Evolutionary conservation across 495 filamentous ascomycete genomes (phyloP).

Genomic region (Penicillium paxilli): DNA sequence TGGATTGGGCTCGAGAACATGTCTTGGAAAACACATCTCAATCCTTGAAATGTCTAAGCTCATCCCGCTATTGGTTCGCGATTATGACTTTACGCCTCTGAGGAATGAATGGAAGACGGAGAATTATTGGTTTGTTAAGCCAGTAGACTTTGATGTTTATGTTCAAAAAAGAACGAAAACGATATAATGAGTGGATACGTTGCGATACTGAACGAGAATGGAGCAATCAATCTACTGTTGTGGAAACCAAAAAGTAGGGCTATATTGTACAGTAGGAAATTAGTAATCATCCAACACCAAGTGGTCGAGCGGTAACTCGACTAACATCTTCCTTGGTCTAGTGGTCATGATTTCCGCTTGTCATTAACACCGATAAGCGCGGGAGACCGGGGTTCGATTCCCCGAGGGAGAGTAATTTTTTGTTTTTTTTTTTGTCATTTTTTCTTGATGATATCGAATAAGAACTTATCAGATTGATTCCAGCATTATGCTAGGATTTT

Average conservation of each 20-base stretch:
- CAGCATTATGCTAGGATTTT: too few species aligned
- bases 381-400: conserved; percentile 57
- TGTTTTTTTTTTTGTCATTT: conserved; percentile 10
- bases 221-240: too few species aligned
- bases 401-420: conserved; percentile 43
- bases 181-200: neutral
- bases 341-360: conserved; percentile 58
- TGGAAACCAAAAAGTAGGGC: too few species aligned
- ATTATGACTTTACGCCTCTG: conserved; percentile 40
- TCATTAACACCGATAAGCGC: conserved; percentile 36
- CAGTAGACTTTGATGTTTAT: conserved; percentile 34
- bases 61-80: conserved; percentile 44
- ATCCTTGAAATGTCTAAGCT: conserved; percentile 50
- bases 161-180: conserved; percentile 9
- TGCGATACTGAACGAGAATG: too few species aligned
- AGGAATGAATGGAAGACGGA: conserved; percentile 35
- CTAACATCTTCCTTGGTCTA: conserved; percentile 43
- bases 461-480: too few species aligned
- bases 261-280: too few species aligned
- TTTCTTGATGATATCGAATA: too few species aligned
- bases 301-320: too few species aligned
- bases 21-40: conserved; percentile 49
- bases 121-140: conserved; percentile 53
- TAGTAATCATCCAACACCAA: too few species aligned
- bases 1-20: conserved; percentile 44